Base-by-base conservation (phyloP, 805 yeast species). In the Wickerhamomyces chaumierensis region DNA sequence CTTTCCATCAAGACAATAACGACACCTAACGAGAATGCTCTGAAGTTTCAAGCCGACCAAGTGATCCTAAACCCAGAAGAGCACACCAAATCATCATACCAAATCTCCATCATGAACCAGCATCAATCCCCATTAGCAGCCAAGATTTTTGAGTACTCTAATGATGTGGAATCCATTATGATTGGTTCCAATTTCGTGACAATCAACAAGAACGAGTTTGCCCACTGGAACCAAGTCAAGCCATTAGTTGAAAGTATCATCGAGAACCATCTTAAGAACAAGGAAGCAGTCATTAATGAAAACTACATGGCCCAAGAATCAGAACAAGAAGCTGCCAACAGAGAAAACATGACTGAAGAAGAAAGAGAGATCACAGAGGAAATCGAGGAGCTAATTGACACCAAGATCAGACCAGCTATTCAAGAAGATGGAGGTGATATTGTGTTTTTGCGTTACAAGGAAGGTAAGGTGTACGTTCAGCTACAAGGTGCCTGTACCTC, bases 381-480 rank as follows among this genome's bases (percentile, higher is more conserved):
- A 81, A 86, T 92, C 52, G 83, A 86, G 50, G 97, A 92, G 55
- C 69, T 92, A 40, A 80, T 94, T 40, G 94, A 83, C 43, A 92
- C 98, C 2, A 77, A 96, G 56, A 88, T 92, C 37, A 78, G 96
- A 54, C 99, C 99, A 1, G 96, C 97, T 1, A 87, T 92, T 41
- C 95, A 87, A 63, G 99, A 92, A 53, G 99, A 92, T 53, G 99
- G 99, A 45, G 99, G 99, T 27, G 97, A 92, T 55, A 79, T 92
- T 44, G 88, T 85, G 50, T 94, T 78, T 57, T 72, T 83, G 42
- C 92, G 85, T 5, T 88, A 84, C 55, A 84, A 80, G 42, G 70
- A 81, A 1, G 98, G 98, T 2, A 77, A 81, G 13, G 97, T 94
- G 6, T 83, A 75, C 57, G 73, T 92, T 49, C 86, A 83, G 56